Evolutionary conservation across 2,329 filamentous ascomycete species (phyloP).

Genomic region (Fusarium sororula): DNA sequence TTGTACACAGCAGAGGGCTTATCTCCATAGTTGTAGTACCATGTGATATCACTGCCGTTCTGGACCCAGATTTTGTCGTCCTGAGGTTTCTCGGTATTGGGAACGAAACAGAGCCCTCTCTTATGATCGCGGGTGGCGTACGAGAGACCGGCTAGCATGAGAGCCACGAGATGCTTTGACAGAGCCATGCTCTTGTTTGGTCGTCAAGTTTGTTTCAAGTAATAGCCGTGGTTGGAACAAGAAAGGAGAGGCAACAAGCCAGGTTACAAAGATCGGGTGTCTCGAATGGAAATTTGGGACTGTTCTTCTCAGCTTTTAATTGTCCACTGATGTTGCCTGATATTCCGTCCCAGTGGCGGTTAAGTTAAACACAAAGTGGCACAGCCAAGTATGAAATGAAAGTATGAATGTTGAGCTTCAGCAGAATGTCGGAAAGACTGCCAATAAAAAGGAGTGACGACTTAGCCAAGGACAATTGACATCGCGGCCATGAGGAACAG

Average conservation of each 20-base stretch:
- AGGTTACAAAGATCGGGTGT: neutral
- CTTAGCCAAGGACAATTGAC: neutral
- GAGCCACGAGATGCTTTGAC: slow-evolving; percentile 17
- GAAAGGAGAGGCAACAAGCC: neutral
- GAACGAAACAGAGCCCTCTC: slow-evolving; percentile 77
- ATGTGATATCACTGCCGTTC: slow-evolving; percentile 69
- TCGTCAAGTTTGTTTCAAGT: neutral
- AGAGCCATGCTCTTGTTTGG: slow-evolving; percentile 12
- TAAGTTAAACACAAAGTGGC: neutral
- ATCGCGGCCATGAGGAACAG: neutral
- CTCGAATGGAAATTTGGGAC: neutral
- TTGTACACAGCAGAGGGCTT: slow-evolving; percentile 64
- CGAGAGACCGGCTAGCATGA: slow-evolving; percentile 37
- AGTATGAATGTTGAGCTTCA: neutral
- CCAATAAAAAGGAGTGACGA: neutral
- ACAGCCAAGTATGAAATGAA: neutral
- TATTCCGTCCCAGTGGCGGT: neutral
- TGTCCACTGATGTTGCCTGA: neutral
- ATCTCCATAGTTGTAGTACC: slow-evolving; percentile 85
- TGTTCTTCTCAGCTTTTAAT: neutral
- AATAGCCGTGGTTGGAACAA: neutral
- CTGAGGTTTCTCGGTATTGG: slow-evolving; percentile 59
- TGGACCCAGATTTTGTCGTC: slow-evolving; percentile 75
- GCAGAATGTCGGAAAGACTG: neutral
- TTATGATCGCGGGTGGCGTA: slow-evolving; percentile 57